Percentiles rank a stretch among this genome's conserved stretches.
Evolutionary conservation across 495 filamentous ascomycete species (phyloP).

Genomic region (Penicillium egyptiacum): DNA sequence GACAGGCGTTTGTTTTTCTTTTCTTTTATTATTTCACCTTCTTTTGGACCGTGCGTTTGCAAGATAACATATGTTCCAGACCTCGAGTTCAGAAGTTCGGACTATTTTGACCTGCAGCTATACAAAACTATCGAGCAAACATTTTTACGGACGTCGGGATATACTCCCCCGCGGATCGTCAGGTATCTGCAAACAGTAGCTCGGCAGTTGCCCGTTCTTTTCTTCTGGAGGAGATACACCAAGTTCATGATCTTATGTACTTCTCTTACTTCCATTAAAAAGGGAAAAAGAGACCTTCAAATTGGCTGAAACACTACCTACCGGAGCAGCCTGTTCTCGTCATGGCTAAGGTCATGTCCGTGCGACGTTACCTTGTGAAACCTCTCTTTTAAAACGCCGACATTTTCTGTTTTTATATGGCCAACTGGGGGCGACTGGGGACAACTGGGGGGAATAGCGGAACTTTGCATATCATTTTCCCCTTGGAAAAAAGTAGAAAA

Average conservation of each 20-base stretch:
- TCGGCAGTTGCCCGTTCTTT: slow-evolving; percentile 17
- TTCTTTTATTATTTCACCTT: not conserved
- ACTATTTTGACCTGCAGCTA: slow-evolving; percentile 26
- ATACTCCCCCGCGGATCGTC: slow-evolving; percentile 20
- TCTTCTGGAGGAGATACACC: slow-evolving; percentile 1
- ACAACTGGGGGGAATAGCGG: slow-evolving; percentile 22
- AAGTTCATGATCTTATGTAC: slow-evolving; percentile 1
- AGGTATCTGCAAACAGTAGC: slow-evolving; percentile 32
- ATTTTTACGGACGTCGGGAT: slow-evolving; percentile 23
- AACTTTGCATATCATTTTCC: slow-evolving; percentile 34
- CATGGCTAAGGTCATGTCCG: slow-evolving; percentile 34
- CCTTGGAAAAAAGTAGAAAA: slow-evolving; percentile 19
- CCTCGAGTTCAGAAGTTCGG: slow-evolving; percentile 21
- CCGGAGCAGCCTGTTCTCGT: slow-evolving; percentile 23
- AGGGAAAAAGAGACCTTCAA: not conserved
- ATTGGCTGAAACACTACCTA: slow-evolving; percentile 24
- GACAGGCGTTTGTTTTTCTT: slow-evolving; percentile 12
- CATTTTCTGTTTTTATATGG: slow-evolving; percentile 14
- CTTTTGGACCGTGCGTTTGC: slow-evolving; percentile 8
- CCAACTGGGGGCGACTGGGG: not conserved
- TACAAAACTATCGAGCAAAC: slow-evolving; percentile 31
- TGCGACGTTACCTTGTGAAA: slow-evolving; percentile 43
- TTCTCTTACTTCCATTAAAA: not conserved
- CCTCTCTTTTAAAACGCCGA: slow-evolving; percentile 30
- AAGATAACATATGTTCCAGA: slow-evolving; percentile 4